Percentiles rank a stretch among this genome's conserved stretches.
These are phyloP conservation scores for Alternaria arborescens DNA, from an alignment of 2,329 filamentous ascomycete species.

Conservation along the genomic window DNA sequence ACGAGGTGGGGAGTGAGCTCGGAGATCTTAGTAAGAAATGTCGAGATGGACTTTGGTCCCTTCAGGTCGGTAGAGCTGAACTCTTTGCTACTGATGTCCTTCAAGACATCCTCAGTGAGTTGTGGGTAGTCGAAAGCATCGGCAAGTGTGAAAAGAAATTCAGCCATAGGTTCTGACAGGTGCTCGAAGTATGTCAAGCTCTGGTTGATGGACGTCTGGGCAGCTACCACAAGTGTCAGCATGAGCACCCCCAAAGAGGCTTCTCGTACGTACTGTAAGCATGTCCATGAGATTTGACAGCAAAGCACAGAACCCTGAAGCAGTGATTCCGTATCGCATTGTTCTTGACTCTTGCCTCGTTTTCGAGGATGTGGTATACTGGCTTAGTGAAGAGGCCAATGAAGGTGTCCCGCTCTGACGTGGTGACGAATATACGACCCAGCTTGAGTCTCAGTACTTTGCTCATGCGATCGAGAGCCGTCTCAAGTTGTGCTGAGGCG, in stretches of 20 bases:
- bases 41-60: constrained; percentile 94
- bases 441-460: constrained; percentile 94
- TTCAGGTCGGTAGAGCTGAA: constrained; percentile 97
- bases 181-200: constrained; percentile 99
- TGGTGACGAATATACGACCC: constrained; percentile 91
- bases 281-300: constrained; percentile 97
- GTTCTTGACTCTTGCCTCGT: constrained; percentile 88
- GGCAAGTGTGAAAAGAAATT: constrained; percentile 93
- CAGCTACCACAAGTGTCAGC: constrained; percentile 64
- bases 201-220: constrained; percentile 97
- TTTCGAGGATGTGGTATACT: constrained; percentile 93
- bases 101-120: constrained; percentile 88
- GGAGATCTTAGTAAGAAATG: constrained; percentile 91
- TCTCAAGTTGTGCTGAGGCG: constrained; percentile 84
- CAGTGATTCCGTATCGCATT: constrained; percentile 93
- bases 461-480: constrained; percentile 91
- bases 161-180: constrained; percentile 98
- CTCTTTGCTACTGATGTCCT: constrained; percentile 95
- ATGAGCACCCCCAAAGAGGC: not conserved
- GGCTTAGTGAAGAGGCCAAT: constrained; percentile 90
- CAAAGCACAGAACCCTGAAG: constrained; percentile 95
- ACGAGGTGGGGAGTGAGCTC: constrained; percentile 90
- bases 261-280: constrained; percentile 77
- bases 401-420: constrained; percentile 94
- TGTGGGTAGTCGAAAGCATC: constrained; percentile 99